Conservation (phyloP, 2,329 filamentous ascomycete species). For the Ophiostoma angusticollis region DNA sequence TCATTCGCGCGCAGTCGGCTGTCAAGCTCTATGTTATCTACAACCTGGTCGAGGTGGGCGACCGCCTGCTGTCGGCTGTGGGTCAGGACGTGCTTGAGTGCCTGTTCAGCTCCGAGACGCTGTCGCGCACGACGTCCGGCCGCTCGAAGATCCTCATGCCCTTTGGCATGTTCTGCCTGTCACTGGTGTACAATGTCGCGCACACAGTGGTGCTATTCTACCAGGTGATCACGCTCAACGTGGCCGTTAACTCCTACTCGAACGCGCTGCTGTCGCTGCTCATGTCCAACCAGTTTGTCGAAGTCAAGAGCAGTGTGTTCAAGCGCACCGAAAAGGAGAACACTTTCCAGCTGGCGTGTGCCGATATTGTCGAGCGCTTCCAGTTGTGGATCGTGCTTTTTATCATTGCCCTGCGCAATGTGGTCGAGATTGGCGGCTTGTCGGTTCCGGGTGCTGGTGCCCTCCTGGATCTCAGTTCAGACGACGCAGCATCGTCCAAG, state of each 20-base stretch:
- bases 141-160: constrained; percentile 84
- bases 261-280: constrained; percentile 87
- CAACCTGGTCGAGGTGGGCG: constrained; percentile 87
- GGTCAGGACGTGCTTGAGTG: constrained; percentile 96
- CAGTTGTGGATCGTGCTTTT: constrained; percentile 95
- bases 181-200: constrained; percentile 73
- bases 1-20: constrained; percentile 86
- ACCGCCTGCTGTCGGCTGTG: constrained; percentile 77
- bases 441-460: constrained; percentile 45
- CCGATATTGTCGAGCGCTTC: constrained; percentile 92
- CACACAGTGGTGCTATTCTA: constrained; percentile 88
- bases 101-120: constrained; percentile 81
- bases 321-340: constrained; percentile 99
- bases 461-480: no score
- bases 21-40: constrained; percentile 99
- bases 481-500: constrained; percentile 29
- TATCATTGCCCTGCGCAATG: constrained; percentile 91
- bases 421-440: constrained; percentile 86
- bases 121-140: constrained; percentile 76
- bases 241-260: constrained; percentile 96
- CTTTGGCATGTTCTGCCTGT: constrained; percentile 80
- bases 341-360: constrained; percentile 88
- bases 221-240: constrained; percentile 94
- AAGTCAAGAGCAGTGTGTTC: constrained; percentile 97
- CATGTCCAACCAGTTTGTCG: constrained; percentile 95